A percentile compares a stretch with the other conserved stretches of the same genome.
Evolutionary conservation across 306 rosid species (phyloP).

Genomic region (Senna siamea): DNA sequence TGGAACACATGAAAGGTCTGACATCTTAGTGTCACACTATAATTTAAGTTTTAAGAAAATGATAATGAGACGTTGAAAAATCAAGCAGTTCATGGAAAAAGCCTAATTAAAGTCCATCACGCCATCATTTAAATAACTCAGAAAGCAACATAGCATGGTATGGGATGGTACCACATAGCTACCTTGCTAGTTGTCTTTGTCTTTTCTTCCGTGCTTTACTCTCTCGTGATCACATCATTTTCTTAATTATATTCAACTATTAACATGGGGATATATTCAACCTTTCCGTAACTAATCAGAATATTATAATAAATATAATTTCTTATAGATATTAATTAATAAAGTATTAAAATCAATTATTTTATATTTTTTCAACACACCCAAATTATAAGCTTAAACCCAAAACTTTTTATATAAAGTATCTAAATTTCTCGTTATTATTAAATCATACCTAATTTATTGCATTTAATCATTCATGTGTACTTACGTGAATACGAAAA

Average conservation of each 20-base stretch:
- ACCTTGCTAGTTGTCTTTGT: neutral
- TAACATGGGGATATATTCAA: constrained; percentile 29
- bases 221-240: constrained; percentile 11
- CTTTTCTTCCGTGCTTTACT: neutral
- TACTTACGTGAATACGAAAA: neutral
- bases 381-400: neutral
- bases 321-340: too few relatives aligned
- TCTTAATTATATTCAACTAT: neutral
- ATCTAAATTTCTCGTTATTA: neutral
- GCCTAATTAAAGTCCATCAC: neutral
- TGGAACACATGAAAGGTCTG: too few relatives aligned
- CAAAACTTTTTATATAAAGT: neutral
- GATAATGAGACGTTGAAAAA: constrained; percentile 34
- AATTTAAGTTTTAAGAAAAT: constrained; percentile 23
- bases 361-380: neutral
- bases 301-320: too few relatives aligned
- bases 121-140: constrained; percentile 11
- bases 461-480: too few relatives aligned
- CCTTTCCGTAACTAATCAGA: constrained; percentile 15
- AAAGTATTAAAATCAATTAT: constrained; percentile 24
- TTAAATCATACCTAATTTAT: too few relatives aligned
- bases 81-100: neutral
- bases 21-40: too few relatives aligned
- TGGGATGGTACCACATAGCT: neutral
- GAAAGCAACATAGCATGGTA: constrained; percentile 34